These are phyloP conservation scores for Prunus mume DNA, from an alignment of 306 rosid species.

Conservation along the genomic window DNA sequence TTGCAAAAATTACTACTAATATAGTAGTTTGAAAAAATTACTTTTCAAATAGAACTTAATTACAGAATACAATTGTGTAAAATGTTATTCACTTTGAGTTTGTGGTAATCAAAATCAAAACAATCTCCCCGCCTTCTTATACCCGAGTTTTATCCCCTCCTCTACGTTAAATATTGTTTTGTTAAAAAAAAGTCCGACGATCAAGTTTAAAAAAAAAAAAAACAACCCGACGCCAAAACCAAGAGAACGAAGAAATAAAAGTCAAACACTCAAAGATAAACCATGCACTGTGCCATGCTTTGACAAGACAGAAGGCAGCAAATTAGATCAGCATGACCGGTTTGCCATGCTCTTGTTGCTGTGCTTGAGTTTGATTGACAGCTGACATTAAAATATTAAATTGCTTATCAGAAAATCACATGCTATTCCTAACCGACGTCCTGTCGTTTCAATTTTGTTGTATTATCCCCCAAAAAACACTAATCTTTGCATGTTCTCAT, in stretches of 20 bases:
- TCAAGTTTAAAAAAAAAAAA: too few relatives aligned
- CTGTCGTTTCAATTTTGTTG: slow-evolving; percentile 22
- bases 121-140: accelerated
- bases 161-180: too few relatives aligned
- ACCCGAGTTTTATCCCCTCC: accelerated
- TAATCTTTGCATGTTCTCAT: not conserved
- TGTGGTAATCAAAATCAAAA: too few relatives aligned
- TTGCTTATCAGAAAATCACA: not conserved
- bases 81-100: too few relatives aligned
- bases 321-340: not conserved
- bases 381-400: not conserved
- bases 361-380: not conserved
- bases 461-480: slow-evolving; percentile 2
- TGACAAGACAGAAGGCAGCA: not conserved
- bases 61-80: too few relatives aligned
- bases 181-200: too few relatives aligned
- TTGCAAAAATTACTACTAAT: too few relatives aligned
- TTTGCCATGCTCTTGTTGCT: too few relatives aligned
- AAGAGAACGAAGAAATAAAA: too few relatives aligned
- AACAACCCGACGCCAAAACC: too few relatives aligned
- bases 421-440: not conserved
- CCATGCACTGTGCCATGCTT: not conserved
- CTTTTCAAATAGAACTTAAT: accelerated
- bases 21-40: accelerated
- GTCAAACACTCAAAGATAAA: too few relatives aligned